Conservation (phyloP, 2,329 filamentous ascomycete genomes). For the Hawksworthiomyces lignivorus region DNA sequence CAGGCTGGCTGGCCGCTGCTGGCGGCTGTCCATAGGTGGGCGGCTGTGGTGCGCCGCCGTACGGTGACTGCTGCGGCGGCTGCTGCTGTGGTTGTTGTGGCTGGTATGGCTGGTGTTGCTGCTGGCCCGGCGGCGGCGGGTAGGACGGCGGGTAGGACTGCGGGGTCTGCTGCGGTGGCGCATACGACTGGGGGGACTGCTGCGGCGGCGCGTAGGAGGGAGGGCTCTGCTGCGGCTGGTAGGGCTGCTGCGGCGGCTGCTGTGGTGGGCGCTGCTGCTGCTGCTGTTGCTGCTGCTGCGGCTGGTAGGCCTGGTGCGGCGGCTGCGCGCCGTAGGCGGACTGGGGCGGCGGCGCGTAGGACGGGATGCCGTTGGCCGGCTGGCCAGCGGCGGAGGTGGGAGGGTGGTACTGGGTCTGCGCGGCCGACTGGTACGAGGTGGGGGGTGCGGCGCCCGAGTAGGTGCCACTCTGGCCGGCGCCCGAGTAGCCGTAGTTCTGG, state of each 20-base stretch:
- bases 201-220: neutral
- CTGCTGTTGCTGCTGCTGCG: slow-evolving; percentile 3
- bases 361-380: neutral
- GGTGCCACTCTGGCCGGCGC: slow-evolving; percentile 42
- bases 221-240: neutral
- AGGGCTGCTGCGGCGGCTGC: neutral
- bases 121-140: neutral
- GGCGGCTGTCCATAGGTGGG: slow-evolving; percentile 1
- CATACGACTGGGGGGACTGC: slow-evolving; percentile 5
- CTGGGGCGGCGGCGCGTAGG: slow-evolving; percentile 3
- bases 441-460: slow-evolving; percentile 59
- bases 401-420: slow-evolving; percentile 12
- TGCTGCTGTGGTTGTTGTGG: neutral
- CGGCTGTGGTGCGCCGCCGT: slow-evolving; percentile 1
- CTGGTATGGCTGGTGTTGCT: neutral
- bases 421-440: slow-evolving; percentile 45
- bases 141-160: slow-evolving; percentile 2
- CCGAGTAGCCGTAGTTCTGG: slow-evolving; percentile 58
- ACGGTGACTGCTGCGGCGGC: neutral
- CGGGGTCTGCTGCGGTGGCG: slow-evolving; percentile 4
- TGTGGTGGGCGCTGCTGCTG: neutral
- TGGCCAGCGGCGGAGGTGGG: slow-evolving; percentile 1
- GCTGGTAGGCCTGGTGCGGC: slow-evolving; percentile 5
- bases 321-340: slow-evolving; percentile 7
- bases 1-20: slow-evolving; percentile 17